phyloP scores from a whole-genome alignment of 257 asterid genomes.

The Apocynum venetum region DNA sequence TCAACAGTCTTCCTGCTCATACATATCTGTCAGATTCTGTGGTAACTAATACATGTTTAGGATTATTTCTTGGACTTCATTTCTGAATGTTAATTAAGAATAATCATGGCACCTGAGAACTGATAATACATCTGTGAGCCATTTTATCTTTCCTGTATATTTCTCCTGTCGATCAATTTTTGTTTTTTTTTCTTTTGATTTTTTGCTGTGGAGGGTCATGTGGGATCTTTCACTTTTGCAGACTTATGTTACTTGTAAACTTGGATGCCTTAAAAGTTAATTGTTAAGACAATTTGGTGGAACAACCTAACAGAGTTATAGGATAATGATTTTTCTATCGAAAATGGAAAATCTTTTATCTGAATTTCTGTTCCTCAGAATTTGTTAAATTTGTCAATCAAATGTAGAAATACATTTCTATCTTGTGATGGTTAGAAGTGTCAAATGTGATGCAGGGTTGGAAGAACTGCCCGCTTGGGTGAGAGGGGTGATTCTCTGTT shows the following conservation, averaged over 20 bases:
- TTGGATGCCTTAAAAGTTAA: neutral
- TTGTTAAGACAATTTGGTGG: neutral
- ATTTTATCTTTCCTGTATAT: neutral
- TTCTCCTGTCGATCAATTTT: neutral
- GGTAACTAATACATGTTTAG: neutral
- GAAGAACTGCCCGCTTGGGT: constrained; percentile 97
- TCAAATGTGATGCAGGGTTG: constrained; percentile 56
- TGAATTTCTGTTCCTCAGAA: neutral
- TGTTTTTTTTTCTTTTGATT: neutral
- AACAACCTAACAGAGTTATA: neutral
- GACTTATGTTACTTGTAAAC: neutral
- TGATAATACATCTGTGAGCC: neutral
- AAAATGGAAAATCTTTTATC: neutral
- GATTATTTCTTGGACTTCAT: neutral
- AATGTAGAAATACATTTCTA: neutral
- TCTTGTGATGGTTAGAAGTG: neutral
- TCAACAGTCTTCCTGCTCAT: neutral
- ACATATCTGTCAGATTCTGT: neutral
- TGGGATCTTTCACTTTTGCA: neutral
- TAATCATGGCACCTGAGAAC: neutral
- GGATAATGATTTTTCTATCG: neutral
- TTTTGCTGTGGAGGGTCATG: neutral
- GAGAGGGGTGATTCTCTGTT: constrained; percentile 76
- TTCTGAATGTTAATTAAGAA: neutral
- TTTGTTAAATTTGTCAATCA: neutral